These are phyloP conservation scores for Cyclostephanos tholiformis DNA, from an alignment of 108 stramenopile genomes.

Conservation along the genomic window DNA sequence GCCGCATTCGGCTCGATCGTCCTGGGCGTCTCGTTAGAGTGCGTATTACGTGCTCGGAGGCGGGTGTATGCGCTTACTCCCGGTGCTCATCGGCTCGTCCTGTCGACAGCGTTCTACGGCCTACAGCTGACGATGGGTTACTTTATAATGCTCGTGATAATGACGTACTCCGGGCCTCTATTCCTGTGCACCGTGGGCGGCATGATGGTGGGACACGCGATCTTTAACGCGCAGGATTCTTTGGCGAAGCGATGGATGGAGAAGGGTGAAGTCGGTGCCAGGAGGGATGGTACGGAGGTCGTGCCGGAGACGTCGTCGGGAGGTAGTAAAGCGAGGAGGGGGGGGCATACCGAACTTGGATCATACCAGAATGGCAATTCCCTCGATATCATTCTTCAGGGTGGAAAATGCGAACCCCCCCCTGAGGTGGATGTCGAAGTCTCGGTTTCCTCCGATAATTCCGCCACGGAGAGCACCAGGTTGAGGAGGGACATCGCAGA, in stretches of 20 bases:
- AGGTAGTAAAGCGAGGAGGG: background rate
- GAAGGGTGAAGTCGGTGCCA: slow-evolving; percentile 13
- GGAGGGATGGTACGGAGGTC: background rate
- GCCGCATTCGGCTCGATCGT: slow-evolving; percentile 64
- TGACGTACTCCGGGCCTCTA: slow-evolving; percentile 78
- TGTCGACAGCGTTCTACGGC: slow-evolving; percentile 68
- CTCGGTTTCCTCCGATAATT: background rate
- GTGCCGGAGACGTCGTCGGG: background rate
- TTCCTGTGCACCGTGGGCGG: slow-evolving; percentile 71
- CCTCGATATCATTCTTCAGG: background rate
- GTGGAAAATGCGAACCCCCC: background rate
- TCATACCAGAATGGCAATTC: slow-evolving; percentile 10
- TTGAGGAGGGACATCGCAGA: slow-evolving; percentile 24
- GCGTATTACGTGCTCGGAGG: slow-evolving; percentile 56
- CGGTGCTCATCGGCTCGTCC: slow-evolving; percentile 48
- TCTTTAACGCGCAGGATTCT: slow-evolving; percentile 79
- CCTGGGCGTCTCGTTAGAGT: slow-evolving; percentile 64
- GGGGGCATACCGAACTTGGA: background rate
- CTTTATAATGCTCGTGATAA: slow-evolving; percentile 79
- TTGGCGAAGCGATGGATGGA: slow-evolving; percentile 26
- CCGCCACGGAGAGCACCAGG: slow-evolving; percentile 25
- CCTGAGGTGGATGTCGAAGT: background rate
- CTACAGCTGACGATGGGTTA: slow-evolving; percentile 83
- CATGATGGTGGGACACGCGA: slow-evolving; percentile 66
- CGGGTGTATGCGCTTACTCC: slow-evolving; percentile 41